Evolutionary conservation across 345 rosid genomes (phyloP).

Genomic region (Hypericum androsaemum): DNA sequence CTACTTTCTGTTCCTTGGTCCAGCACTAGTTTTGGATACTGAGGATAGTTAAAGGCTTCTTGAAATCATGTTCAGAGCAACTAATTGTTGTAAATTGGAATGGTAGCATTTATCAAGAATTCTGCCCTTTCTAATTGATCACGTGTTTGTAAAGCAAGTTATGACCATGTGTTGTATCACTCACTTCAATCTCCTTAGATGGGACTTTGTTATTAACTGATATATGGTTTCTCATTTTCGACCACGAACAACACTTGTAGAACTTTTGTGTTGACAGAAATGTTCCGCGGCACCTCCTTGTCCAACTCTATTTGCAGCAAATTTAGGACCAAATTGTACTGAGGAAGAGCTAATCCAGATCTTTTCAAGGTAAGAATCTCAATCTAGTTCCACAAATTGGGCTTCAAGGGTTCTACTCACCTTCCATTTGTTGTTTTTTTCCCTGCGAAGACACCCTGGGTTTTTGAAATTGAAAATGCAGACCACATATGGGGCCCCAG

Average conservation of each 20-base stretch:
- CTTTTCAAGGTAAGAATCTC: conserved; percentile 52
- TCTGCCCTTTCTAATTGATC: no score
- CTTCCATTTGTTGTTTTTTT: neutral
- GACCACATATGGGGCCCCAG: conserved; percentile 66
- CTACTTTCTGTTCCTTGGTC: no score
- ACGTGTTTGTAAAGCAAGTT: no score
- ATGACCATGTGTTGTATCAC: no score
- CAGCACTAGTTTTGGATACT: no score
- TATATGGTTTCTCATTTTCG: no score
- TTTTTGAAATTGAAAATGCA: conserved; percentile 81
- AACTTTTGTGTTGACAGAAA: conserved; percentile 24
- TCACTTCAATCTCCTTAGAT: no score
- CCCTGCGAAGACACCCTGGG: conserved; percentile 53
- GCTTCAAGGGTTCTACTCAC: conserved; percentile 1
- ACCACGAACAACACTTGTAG: neutral
- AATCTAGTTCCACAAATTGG: conserved; percentile 6
- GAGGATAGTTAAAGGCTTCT: no score
- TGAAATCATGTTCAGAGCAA: no score
- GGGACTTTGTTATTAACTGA: no score
- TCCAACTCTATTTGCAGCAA: conserved; percentile 83
- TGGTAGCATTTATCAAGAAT: no score
- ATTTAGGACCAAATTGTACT: conserved; percentile 66
- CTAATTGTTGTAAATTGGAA: no score
- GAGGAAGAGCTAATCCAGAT: conserved; percentile 75
- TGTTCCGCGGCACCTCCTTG: conserved; percentile 59